Evolutionary conservation across 306 rosid genomes (phyloP).

Genomic region (Cajanus cajan): DNA sequence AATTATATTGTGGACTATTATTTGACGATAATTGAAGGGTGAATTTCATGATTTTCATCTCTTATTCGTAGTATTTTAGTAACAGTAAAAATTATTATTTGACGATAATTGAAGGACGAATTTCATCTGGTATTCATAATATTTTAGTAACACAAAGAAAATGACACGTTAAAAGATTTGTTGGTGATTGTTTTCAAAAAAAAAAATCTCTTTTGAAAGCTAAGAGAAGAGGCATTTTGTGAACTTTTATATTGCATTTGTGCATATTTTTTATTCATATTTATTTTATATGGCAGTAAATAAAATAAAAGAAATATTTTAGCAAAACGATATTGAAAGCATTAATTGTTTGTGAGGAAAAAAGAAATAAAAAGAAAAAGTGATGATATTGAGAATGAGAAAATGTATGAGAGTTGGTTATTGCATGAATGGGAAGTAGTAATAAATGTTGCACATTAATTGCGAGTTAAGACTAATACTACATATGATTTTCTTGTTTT

Average conservation of each 20-base stretch:
- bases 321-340: no score
- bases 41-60: no score
- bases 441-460: conserved; percentile 26
- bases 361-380: background rate
- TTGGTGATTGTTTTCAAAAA: background rate
- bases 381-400: conserved; percentile 1
- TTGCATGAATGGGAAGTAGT: conserved; percentile 24
- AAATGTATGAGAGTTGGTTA: background rate
- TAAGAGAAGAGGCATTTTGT: background rate
- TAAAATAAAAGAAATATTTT: background rate
- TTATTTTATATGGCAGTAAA: background rate
- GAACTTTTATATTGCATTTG: background rate
- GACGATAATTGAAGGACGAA: background rate
- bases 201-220: background rate
- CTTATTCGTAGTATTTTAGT: no score
- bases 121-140: background rate
- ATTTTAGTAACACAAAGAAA: background rate
- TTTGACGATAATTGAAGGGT: no score
- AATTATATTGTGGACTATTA: background rate
- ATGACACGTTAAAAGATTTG: background rate
- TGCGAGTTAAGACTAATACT: background rate
- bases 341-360: no score
- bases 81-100: no score
- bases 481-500: conserved; percentile 5
- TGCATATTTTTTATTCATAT: no score